phyloP scores from a whole-genome alignment of 2,329 filamentous ascomycete species.

The Nakataea oryzae region DNA sequence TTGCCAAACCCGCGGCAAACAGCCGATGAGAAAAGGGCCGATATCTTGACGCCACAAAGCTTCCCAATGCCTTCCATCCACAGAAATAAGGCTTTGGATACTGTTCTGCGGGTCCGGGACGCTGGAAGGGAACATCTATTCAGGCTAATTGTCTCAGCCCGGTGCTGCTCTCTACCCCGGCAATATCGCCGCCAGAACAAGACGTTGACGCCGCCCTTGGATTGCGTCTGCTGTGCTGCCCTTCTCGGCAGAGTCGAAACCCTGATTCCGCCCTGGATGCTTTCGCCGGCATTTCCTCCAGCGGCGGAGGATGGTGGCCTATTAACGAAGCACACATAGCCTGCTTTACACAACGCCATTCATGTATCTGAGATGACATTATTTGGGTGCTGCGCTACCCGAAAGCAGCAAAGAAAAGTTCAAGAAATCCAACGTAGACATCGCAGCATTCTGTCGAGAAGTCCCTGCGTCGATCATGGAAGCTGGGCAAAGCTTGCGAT shows the following conservation, averaged over 20 bases:
- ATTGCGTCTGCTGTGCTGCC: neutral
- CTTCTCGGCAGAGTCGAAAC: neutral
- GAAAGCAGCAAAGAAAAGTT: neutral
- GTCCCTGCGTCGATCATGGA: neutral
- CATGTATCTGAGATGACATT: neutral
- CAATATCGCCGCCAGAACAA: neutral
- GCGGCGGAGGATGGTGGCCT: neutral
- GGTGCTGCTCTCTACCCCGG: neutral
- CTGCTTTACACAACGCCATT: neutral
- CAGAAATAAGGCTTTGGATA: neutral
- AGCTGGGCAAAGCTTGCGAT: neutral
- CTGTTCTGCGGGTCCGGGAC: neutral
- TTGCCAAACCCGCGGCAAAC: neutral
- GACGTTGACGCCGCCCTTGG: neutral
- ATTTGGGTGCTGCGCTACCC: neutral
- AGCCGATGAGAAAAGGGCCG: neutral
- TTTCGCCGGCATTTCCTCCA: neutral
- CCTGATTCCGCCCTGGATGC: neutral
- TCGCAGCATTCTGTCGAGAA: no score
- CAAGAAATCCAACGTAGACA: neutral
- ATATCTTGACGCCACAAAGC: neutral
- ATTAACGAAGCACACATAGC: neutral
- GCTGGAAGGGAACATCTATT: neutral
- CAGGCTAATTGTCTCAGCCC: neutral
- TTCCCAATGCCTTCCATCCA: neutral